phyloP scores from a whole-genome alignment of 345 rosid genomes.

The Corymbia maculata region DNA sequence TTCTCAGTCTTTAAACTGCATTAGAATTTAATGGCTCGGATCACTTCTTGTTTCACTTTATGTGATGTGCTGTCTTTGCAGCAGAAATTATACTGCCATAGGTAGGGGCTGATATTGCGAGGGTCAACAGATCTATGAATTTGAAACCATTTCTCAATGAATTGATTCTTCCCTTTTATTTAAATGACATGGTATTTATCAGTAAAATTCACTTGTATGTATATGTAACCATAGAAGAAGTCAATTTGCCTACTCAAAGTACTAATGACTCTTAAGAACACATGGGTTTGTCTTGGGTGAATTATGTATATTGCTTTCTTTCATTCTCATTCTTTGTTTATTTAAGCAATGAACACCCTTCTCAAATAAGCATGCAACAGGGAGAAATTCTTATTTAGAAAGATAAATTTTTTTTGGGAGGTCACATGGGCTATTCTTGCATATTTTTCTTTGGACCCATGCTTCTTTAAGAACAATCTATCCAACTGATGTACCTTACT shows the following conservation, averaged over 20 bases:
- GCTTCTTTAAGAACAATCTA: neutral
- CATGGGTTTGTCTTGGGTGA: neutral
- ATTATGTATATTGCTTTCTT: neutral
- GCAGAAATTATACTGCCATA: neutral
- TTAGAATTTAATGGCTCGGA: neutral
- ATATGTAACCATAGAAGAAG: neutral
- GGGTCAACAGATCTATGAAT: neutral
- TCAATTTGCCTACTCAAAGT: neutral
- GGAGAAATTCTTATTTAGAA: neutral
- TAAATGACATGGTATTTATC: neutral
- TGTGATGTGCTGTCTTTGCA: neutral
- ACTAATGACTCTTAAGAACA: neutral
- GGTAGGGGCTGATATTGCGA: neutral
- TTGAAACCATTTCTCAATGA: neutral
- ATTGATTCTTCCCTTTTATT: neutral
- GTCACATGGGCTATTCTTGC: neutral
- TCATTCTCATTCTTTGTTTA: neutral
- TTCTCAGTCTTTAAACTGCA: neutral
- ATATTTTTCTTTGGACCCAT: neutral
- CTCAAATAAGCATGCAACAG: neutral
- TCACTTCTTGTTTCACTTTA: neutral
- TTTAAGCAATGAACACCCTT: neutral
- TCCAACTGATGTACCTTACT: neutral
- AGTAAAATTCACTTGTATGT: neutral
- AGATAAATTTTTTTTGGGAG: neutral